Conservation (phyloP, 2,329 filamentous ascomycete species). For the Ophiostoma sp. region DNA sequence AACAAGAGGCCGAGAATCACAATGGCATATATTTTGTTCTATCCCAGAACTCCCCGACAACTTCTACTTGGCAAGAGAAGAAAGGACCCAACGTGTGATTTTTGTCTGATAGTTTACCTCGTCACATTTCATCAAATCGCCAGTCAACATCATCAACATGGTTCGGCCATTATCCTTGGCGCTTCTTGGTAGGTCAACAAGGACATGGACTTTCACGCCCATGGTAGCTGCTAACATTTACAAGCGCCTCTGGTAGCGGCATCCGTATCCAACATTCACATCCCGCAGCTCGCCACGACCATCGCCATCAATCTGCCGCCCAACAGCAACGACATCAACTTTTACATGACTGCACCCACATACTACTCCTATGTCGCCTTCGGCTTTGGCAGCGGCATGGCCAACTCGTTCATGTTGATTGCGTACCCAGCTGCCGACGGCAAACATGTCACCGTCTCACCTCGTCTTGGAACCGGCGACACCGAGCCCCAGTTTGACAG, state of each 20-base stretch:
- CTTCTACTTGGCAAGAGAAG: neutral
- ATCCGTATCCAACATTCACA: conserved; percentile 31
- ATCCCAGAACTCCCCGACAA: neutral
- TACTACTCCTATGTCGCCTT: conserved; percentile 34
- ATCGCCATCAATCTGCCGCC: conserved; percentile 33
- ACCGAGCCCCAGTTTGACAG: conserved; percentile 31
- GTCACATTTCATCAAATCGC: neutral
- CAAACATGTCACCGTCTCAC: conserved; percentile 31
- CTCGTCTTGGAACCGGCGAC: conserved; percentile 30
- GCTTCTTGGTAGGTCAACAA: neutral
- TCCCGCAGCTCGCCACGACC: conserved; percentile 32
- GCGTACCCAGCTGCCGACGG: conserved; percentile 32
- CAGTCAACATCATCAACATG: neutral
- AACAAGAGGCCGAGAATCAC: neutral
- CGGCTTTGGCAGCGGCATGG: conserved; percentile 33
- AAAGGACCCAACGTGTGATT: neutral
- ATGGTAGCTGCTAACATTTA: neutral
- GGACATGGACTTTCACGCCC: neutral
- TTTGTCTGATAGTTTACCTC: neutral
- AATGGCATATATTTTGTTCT: neutral
- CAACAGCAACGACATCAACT: conserved; percentile 34
- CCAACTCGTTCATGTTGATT: conserved; percentile 33
- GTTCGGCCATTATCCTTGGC: neutral
- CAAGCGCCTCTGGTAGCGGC: neutral
- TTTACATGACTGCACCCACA: conserved; percentile 32